These are phyloP conservation scores for Amanita pseudoporphyria DNA, from an alignment of 768 basidiomycete genomes.

Conservation along the genomic window DNA sequence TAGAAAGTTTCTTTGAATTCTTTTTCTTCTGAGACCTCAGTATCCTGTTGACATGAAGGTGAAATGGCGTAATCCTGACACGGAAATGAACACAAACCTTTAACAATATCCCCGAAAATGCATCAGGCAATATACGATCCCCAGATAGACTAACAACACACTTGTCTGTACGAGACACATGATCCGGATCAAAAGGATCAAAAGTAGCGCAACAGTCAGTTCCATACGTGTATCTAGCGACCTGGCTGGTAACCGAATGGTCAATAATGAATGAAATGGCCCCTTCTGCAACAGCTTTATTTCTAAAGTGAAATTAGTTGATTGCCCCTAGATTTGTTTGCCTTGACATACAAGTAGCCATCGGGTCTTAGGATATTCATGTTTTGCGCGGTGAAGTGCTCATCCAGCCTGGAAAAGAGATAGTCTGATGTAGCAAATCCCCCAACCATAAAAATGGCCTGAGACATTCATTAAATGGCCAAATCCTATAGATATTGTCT, in stretches of 20 bases:
- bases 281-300: too few species aligned
- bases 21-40: too few species aligned
- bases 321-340: background rate
- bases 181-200: constrained; percentile 9
- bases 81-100: background rate
- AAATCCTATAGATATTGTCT: too few species aligned
- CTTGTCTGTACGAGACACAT: constrained; percentile 1
- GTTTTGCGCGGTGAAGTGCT: too few species aligned
- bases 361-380: too few species aligned
- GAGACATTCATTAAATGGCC: background rate
- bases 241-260: constrained; percentile 11
- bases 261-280: constrained; percentile 15
- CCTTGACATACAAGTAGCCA: constrained; percentile 31
- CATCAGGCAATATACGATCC: background rate
- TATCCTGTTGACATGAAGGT: too few species aligned
- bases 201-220: constrained; percentile 1
- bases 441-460: constrained; percentile 40
- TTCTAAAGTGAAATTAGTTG: too few species aligned
- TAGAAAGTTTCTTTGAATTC: too few species aligned
- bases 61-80: background rate
- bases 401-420: too few species aligned
- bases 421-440: too few species aligned
- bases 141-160: constrained; percentile 3
- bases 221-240: constrained; percentile 12
- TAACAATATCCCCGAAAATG: constrained; percentile 8